Percentiles rank a stretch among this genome's conserved stretches.
Evolutionary conservation across 305 asterid genomes (phyloP).

Genomic region (Solanum hybrid): DNA sequence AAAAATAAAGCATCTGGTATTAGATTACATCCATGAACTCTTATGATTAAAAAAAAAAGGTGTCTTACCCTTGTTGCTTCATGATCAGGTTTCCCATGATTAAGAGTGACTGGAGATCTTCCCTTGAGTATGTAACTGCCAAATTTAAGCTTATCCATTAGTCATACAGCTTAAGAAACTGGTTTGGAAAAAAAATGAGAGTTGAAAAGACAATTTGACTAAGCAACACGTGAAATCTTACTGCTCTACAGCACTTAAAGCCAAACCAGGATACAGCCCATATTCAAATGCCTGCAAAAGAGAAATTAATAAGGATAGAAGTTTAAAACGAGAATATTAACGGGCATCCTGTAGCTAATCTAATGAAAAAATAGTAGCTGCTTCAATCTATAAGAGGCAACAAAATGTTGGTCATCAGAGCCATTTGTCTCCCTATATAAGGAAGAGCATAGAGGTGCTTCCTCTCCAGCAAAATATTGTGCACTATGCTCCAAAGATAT

Average conservation of each 20-base stretch:
- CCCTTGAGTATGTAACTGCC: constrained; percentile 79
- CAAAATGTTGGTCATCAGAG: neutral
- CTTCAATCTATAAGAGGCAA: neutral
- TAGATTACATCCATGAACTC: neutral
- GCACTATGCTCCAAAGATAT: neutral
- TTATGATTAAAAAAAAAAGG: neutral
- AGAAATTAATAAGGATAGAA: neutral
- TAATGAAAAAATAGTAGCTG: neutral
- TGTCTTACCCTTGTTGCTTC: constrained; percentile 66
- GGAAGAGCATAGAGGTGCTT: neutral
- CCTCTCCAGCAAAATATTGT: neutral
- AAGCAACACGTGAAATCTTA: constrained; percentile 30
- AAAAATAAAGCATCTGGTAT: neutral
- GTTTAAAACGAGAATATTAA: neutral
- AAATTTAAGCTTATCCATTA: constrained; percentile 5
- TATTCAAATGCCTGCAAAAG: constrained; percentile 81
- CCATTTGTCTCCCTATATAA: neutral
- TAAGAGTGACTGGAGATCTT: constrained; percentile 83
- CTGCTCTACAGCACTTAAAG: constrained; percentile 79
- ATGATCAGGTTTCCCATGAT: constrained; percentile 93
- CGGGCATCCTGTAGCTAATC: neutral
- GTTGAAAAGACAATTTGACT: neutral
- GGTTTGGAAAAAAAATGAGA: neutral
- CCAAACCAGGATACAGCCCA: constrained; percentile 88
- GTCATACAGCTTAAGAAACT: neutral